Percentiles rank a stretch among this genome's conserved stretches.
Evolutionary conservation across 2,329 filamentous ascomycete species (phyloP).

Genomic region (Cryoendolithus antarcticus): DNA sequence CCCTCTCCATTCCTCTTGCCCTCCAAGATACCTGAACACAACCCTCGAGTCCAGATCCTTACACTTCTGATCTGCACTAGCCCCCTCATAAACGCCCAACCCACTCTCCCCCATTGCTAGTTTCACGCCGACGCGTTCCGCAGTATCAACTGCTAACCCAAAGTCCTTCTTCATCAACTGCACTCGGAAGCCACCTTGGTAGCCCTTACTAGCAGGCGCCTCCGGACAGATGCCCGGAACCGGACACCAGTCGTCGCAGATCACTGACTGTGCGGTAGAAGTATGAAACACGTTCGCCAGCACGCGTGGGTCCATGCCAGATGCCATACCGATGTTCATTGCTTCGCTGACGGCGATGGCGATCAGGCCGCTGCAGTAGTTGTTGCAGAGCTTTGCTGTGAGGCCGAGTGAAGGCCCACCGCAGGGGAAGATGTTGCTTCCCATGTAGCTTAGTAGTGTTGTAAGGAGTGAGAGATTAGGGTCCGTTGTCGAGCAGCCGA

Average conservation of each 20-base stretch:
- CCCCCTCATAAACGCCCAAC: conserved; percentile 40
- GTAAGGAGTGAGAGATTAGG: conserved; percentile 32
- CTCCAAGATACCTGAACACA: conserved; percentile 44
- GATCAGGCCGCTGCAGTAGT: conserved; percentile 48
- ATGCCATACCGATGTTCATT: conserved; percentile 48
- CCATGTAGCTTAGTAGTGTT: conserved; percentile 39
- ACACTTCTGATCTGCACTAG: conserved; percentile 39
- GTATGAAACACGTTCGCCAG: conserved; percentile 40
- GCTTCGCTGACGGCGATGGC: conserved; percentile 47
- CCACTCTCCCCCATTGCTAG: conserved; percentile 40
- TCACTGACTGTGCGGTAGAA: conserved; percentile 40
- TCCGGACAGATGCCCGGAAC: conserved; percentile 38
- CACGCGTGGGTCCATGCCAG: conserved; percentile 43
- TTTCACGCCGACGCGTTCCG: conserved; percentile 38
- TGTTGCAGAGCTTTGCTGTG: conserved; percentile 49
- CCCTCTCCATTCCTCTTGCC: conserved; percentile 38
- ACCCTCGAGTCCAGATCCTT: conserved; percentile 45
- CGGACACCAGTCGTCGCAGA: conserved; percentile 40
- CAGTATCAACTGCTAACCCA: conserved; percentile 41
- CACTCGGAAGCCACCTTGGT: conserved; percentile 45
- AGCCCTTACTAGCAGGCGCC: conserved; percentile 37
- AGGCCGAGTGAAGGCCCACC: conserved; percentile 44
- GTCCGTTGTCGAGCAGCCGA: conserved; percentile 36
- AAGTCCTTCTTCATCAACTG: conserved; percentile 51
- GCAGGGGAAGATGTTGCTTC: conserved; percentile 42